Percentiles rank a stretch among this genome's conserved stretches.
Evolutionary conservation across 1,284 basidiomycete species (phyloP).

Genomic region (Peniophora sp.): DNA sequence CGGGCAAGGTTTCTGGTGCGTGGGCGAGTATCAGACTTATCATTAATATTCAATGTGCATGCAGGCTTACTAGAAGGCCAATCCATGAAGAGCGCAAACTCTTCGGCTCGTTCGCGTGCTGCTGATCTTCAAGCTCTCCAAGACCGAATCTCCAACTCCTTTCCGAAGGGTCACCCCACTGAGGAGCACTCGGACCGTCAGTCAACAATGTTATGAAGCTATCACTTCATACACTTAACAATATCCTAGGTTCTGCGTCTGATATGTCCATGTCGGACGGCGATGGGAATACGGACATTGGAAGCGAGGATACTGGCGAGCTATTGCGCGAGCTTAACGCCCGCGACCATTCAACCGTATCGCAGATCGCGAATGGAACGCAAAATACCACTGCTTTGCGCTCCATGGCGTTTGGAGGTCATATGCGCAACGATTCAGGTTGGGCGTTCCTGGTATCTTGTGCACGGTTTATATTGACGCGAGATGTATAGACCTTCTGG

Average conservation of each 20-base stretch:
- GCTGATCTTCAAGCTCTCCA: slow-evolving; percentile 22
- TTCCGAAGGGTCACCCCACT: slow-evolving; percentile 9
- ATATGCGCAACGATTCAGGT: background rate
- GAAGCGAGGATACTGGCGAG: slow-evolving; percentile 25
- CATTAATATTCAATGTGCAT: slow-evolving; percentile 11
- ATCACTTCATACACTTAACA: background rate
- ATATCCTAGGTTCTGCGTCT: slow-evolving; percentile 13
- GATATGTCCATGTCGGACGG: slow-evolving; percentile 15
- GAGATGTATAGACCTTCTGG: slow-evolving; percentile 49
- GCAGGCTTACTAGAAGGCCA: slow-evolving; percentile 11
- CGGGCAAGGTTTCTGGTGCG: slow-evolving; percentile 47
- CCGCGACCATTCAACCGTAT: slow-evolving; percentile 6
- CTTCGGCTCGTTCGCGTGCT: slow-evolving; percentile 12
- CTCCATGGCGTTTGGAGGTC: slow-evolving; percentile 2
- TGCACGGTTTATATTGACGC: no score
- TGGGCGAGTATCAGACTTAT: slow-evolving; percentile 3
- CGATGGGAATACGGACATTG: slow-evolving; percentile 24
- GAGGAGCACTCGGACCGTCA: slow-evolving; percentile 14
- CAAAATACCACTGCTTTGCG: slow-evolving; percentile 16
- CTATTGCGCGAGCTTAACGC: slow-evolving; percentile 29
- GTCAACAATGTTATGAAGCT: slow-evolving; percentile 2
- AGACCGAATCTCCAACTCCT: slow-evolving; percentile 16
- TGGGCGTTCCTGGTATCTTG: background rate
- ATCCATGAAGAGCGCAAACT: background rate
- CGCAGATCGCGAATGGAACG: slow-evolving; percentile 41